Evolutionary conservation across 805 yeast species (phyloP), one percentile per base, ranked within the genome.

Genomic region (Debaryomyces prosopidis): DNA sequence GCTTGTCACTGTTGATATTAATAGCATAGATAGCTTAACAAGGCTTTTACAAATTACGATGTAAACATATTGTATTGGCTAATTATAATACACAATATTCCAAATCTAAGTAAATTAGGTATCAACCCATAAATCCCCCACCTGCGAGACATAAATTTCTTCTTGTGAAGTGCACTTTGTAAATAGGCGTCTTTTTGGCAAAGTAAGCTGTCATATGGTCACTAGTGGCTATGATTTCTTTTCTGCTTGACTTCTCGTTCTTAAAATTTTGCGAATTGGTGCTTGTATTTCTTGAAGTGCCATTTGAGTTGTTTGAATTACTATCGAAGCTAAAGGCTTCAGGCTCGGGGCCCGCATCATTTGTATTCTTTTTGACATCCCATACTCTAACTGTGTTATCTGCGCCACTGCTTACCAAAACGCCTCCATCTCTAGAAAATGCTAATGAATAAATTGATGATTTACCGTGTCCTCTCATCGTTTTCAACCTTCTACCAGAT

Each of bases 401-500:
- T 1, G 95, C 90, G 40, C 95, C 97, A 17, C 95, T 89, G 66
- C 96, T 86, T 4, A 94, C 91, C 37, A 94, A 75, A 0, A 90
- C 89, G 23, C 87, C 82, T 20, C 98, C 97, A 58, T 91, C 98
- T 55, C 80, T 79, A 32, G 92, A 85, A 64, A 89, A 92, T 4
- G 87, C 77, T 49, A 94, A 72, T 5, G 97, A 88, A 63, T 91
- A 86, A 33, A 94, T 85, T 2, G 96, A 82, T 26, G 87, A 80
- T 51, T 88, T 75, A 26, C 97, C 98, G 62, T 94, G 99, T 0
- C 99, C 99, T 46, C 89, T 80, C 97, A 94, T 89, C 8, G 88
- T 76, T 66, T 94, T 94, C 52, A 94, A 71, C 42, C 90, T 73
- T 52, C 96, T 78, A 17, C 98, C 98, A 2, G 91, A 80, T 2